Evolutionary conservation across 2,329 filamentous ascomycete genomes (phyloP), one percentile per base, ranked within the genome.

Genomic region (Dothidotthia symphoricarpi): DNA sequence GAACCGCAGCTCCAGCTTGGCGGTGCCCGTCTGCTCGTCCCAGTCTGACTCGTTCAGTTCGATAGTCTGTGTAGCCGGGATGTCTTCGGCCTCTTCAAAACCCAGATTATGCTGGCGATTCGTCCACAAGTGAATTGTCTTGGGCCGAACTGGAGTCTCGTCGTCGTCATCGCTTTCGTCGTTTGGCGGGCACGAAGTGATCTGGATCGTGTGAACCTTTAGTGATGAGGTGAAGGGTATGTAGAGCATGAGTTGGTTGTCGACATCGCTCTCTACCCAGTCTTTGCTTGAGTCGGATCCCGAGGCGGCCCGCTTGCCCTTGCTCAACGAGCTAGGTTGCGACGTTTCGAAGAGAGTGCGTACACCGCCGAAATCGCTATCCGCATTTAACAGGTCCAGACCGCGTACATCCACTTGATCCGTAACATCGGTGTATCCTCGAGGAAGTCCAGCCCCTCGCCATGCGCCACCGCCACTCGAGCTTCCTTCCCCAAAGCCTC

Each of bases 231-330:
- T 85, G 71, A 98, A 95, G 1, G 93, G 91, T 40, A 94, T 76
- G 69, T 84, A 97, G 31, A 98, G 77, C 78, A 97, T 86, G 46
- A 98, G 74, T 74, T 98, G 93, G 71, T 97, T 90, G 63, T 98
- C 93, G 24, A 91, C 94, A 62, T 96, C 91, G 67, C 88, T 96
- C 74, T 96, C 88, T 15, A 97, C 83, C 84, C 87, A 97, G 69
- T 98, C 91, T 61, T 69, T 68, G 52, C 64, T 69, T 9, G 80
- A 81, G 17, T 72, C 64, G 16, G 65, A 66, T 24, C 72, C 69
- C 60, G 82, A 82, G 38, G 71, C 76, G 56, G 81, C 80, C 32
- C 65, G 69, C 49, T 76, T 76, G 37, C 62, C 69, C 36, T 51
- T 54, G 32, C 68, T 61, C 38, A 90, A 67, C 1, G 75, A 75